Evolutionary conservation across 768 basidiomycete species (phyloP).

Genomic region (Phallus indusiatus): DNA sequence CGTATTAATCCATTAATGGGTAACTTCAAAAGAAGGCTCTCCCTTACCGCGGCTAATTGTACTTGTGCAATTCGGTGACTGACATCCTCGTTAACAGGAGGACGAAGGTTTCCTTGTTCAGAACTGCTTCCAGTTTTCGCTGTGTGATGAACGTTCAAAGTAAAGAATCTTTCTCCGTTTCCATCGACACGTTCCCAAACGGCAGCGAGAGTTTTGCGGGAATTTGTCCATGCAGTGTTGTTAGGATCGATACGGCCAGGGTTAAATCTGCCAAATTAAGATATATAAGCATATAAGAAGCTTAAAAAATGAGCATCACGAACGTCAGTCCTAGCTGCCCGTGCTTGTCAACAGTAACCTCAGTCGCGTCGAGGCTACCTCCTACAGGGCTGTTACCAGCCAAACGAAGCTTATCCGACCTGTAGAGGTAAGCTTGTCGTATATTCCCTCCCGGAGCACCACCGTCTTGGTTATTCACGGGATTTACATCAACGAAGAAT

Average conservation of each 20-base stretch:
- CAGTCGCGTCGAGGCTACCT: slow-evolving; percentile 35
- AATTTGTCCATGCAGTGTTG: slow-evolving; percentile 43
- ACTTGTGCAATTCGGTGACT: slow-evolving; percentile 42
- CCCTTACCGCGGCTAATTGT: slow-evolving; percentile 37
- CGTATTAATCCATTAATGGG: background rate
- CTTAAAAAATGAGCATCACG: slow-evolving; percentile 8
- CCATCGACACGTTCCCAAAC: slow-evolving; percentile 35
- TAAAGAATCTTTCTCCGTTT: slow-evolving; percentile 37
- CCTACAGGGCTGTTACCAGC: slow-evolving; percentile 38
- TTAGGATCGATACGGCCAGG: slow-evolving; percentile 54
- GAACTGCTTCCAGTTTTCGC: slow-evolving; percentile 51
- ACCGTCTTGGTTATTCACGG: slow-evolving; percentile 46
- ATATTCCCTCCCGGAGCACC: slow-evolving; percentile 58
- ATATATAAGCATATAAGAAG: background rate
- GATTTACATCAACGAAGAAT: slow-evolving; percentile 39
- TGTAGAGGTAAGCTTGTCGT: slow-evolving; percentile 48
- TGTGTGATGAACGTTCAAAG: slow-evolving; percentile 50
- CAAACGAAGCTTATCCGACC: slow-evolving; percentile 39
- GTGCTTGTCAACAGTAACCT: slow-evolving; percentile 24
- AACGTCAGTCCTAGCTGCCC: slow-evolving; percentile 35
- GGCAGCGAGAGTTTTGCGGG: slow-evolving; percentile 53
- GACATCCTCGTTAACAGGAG: slow-evolving; percentile 46
- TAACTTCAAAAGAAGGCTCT: slow-evolving; percentile 4
- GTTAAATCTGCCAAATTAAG: slow-evolving; percentile 37
- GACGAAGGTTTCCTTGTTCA: slow-evolving; percentile 44